Evolutionary conservation across 176 grass and related monocot species (phyloP).

Genomic region (Urochloa ruziziensis): DNA sequence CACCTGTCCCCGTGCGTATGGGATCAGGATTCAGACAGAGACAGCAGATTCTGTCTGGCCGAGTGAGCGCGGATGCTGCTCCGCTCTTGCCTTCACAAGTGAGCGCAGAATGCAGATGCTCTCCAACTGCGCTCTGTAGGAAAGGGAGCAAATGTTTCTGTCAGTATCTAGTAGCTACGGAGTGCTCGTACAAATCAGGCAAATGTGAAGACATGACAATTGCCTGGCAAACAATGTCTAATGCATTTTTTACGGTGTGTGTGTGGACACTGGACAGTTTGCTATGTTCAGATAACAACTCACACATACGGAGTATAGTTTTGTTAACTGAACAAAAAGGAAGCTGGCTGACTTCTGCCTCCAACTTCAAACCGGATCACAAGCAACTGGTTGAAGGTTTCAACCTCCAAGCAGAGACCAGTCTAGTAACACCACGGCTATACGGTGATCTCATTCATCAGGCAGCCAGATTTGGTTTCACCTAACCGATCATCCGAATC

Average conservation of each 20-base stretch:
- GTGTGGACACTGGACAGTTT: no score
- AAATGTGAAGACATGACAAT: background rate
- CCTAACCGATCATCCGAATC: background rate
- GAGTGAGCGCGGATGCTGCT: background rate
- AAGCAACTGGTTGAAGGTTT: background rate
- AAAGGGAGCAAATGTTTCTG: background rate
- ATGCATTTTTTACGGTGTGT: no score
- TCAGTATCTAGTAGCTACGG: no score
- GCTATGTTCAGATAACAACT: background rate
- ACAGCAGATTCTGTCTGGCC: background rate
- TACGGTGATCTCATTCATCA: background rate
- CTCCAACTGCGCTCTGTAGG: no score
- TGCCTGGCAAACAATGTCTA: no score
- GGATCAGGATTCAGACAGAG: background rate
- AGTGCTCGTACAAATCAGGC: no score
- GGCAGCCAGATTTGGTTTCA: background rate
- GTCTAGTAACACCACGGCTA: background rate
- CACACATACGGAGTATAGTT: no score
- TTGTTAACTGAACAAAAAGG: no score
- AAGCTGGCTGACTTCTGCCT: background rate
- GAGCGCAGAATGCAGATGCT: background rate
- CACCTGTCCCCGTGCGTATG: background rate
- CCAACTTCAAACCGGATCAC: background rate
- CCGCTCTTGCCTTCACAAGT: background rate
- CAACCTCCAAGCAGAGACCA: background rate